phyloP scores from a whole-genome alignment of 768 basidiomycete species.

The Neoboletus subvelutipes region DNA sequence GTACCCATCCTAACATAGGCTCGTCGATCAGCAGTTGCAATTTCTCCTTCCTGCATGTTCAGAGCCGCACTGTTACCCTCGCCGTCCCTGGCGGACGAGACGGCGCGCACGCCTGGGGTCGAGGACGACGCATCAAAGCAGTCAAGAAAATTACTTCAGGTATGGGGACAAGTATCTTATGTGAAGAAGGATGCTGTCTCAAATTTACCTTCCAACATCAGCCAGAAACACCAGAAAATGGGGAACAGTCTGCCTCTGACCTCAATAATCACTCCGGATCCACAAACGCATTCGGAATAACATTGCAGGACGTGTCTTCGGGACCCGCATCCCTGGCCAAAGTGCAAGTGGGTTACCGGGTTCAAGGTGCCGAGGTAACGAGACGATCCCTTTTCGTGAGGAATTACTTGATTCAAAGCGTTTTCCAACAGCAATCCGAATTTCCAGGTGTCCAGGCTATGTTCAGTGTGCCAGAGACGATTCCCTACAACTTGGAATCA shows the following conservation, averaged over 20 bases:
- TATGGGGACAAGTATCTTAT: no score
- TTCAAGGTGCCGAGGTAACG: not conserved
- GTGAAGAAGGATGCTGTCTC: no score
- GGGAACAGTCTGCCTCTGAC: not conserved
- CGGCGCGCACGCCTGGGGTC: not conserved
- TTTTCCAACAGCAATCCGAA: no score
- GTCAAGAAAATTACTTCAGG: not conserved
- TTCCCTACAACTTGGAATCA: no score
- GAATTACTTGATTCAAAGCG: no score
- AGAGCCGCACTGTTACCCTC: no score
- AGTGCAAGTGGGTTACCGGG: not conserved
- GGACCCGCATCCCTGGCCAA: not conserved
- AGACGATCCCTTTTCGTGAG: no score
- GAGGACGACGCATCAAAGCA: not conserved
- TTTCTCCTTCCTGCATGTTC: not conserved
- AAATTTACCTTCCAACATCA: not conserved
- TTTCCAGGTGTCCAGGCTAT: no score
- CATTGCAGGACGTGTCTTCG: not conserved
- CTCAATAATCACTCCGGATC: not conserved
- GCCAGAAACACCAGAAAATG: not conserved
- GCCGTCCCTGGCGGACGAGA: not conserved
- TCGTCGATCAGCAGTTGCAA: no score
- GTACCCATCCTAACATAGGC: not conserved
- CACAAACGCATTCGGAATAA: not conserved
- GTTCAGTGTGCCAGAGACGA: no score